phyloP scores from a whole-genome alignment of 805 yeast genomes.

The Wickerhamomyces sydowiorum region DNA sequence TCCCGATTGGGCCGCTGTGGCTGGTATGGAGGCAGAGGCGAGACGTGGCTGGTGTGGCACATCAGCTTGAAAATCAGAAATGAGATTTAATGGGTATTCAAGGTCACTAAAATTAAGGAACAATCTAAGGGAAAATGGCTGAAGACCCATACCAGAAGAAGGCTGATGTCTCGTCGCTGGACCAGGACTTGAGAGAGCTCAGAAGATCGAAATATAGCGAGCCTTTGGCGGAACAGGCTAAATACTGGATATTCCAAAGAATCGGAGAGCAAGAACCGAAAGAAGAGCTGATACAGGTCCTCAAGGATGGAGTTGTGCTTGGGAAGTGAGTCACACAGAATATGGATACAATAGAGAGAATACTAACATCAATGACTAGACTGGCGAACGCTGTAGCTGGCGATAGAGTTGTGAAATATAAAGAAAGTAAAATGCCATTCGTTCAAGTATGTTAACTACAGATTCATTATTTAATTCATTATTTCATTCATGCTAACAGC shows the following conservation, averaged over 20 bases:
- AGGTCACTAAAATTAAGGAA: too few species aligned
- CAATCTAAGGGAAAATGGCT: not conserved
- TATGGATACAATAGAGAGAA: not conserved
- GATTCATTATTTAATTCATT: not conserved
- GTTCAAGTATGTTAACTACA: slow-evolving; percentile 28
- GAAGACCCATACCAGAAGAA: slow-evolving; percentile 21
- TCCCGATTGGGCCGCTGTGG: too few species aligned
- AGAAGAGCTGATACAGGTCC: slow-evolving; percentile 43
- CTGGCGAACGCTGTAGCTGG: slow-evolving; percentile 37
- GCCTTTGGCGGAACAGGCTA: slow-evolving; percentile 33
- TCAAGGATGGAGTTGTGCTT: slow-evolving; percentile 59
- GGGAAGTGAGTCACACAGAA: slow-evolving; percentile 28
- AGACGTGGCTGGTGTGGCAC: too few species aligned
- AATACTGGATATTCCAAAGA: slow-evolving; percentile 47
- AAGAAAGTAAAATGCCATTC: slow-evolving; percentile 68
- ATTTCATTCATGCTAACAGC: not conserved
- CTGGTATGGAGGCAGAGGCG: too few species aligned
- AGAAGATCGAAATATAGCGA: slow-evolving; percentile 47
- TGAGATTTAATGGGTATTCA: too few species aligned
- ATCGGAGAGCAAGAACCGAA: slow-evolving; percentile 28
- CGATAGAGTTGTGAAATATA: slow-evolving; percentile 36
- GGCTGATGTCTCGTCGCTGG: slow-evolving; percentile 51
- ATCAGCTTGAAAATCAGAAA: too few species aligned
- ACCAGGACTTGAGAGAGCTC: slow-evolving; percentile 50
- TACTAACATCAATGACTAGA: slow-evolving; percentile 9